A percentile compares a stretch with the other conserved stretches of the same genome.
These are phyloP conservation scores for Thozetella sp. DNA, from an alignment of 495 filamentous ascomycete species.

Conservation along the genomic window DNA sequence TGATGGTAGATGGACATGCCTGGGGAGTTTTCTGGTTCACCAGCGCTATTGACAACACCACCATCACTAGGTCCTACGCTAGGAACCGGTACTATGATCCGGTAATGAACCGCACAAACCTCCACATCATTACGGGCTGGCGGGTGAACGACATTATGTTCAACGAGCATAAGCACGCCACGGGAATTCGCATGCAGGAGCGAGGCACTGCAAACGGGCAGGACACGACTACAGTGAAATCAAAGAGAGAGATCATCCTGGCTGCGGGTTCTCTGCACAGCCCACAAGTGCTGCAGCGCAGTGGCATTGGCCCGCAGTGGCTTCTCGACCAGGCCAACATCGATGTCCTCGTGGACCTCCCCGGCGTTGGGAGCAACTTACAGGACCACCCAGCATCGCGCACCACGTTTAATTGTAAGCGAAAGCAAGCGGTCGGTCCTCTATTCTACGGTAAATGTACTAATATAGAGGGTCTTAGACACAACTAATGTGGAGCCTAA, in stretches of 20 bases:
- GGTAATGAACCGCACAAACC: constrained; percentile 29
- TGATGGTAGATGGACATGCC: constrained; percentile 10
- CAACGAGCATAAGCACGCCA: constrained; percentile 13
- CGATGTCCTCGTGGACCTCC: constrained; percentile 36
- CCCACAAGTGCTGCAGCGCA: constrained; percentile 45
- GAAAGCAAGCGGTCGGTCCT: no score
- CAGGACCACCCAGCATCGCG: constrained; percentile 40
- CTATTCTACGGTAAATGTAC: background rate
- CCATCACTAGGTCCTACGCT: constrained; percentile 26
- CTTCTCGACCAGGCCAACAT: constrained; percentile 36
- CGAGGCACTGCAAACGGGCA: background rate
- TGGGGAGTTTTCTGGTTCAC: constrained; percentile 34
- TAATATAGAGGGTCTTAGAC: background rate
- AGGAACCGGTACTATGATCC: constrained; percentile 31
- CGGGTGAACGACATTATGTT: constrained; percentile 4
- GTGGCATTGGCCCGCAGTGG: constrained; percentile 40
- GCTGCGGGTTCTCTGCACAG: constrained; percentile 46
- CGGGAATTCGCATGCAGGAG: constrained; percentile 10
- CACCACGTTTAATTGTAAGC: constrained; percentile 21
- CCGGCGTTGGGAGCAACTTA: constrained; percentile 45
- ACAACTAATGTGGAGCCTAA: background rate
- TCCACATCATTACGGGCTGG: constrained; percentile 11
- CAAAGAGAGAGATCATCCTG: constrained; percentile 51
- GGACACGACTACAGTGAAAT: constrained; percentile 30
- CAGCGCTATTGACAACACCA: constrained; percentile 30